These are phyloP conservation scores for Shiraia bambusicola DNA, from an alignment of 2,329 filamentous ascomycete species.

Conservation along the genomic window DNA sequence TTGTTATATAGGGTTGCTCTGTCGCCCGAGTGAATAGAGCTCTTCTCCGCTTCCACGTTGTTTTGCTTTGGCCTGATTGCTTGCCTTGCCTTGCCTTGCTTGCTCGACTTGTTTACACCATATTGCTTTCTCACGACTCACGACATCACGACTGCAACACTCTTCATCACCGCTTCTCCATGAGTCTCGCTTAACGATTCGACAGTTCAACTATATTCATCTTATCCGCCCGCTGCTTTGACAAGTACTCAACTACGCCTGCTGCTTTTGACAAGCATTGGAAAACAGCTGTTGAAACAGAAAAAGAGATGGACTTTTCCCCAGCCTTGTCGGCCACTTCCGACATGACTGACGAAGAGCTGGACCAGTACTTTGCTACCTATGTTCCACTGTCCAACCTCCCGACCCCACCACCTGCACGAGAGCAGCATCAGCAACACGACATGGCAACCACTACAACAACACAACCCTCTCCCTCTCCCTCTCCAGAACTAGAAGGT, in stretches of 20 bases:
- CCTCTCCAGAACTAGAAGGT: constrained; percentile 33
- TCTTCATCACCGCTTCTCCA: neutral
- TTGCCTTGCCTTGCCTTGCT: constrained; percentile 2
- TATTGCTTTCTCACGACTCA: neutral
- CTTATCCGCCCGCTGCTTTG: no score
- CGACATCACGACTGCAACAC: neutral
- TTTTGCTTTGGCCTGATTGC: neutral
- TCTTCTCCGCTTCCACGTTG: constrained; percentile 18
- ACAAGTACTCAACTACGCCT: no score
- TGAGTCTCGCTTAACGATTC: constrained; percentile 3
- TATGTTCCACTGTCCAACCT: constrained; percentile 44
- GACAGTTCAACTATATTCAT: no score
- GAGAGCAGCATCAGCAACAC: constrained; percentile 13
- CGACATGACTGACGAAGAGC: constrained; percentile 42
- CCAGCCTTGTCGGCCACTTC: constrained; percentile 28
- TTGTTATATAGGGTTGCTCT: constrained; percentile 25
- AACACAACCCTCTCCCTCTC: constrained; percentile 9
- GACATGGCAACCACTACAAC: constrained; percentile 4
- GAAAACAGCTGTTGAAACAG: no score
- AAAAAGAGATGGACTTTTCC: constrained; percentile 28
- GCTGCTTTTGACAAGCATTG: neutral
- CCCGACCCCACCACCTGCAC: constrained; percentile 44
- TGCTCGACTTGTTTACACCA: neutral
- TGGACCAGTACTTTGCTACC: constrained; percentile 43
- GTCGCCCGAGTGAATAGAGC: constrained; percentile 17